Base-by-base conservation (phyloP, 2,329 filamentous ascomycete genomes). In the Ophiostoma sp. region DNA sequence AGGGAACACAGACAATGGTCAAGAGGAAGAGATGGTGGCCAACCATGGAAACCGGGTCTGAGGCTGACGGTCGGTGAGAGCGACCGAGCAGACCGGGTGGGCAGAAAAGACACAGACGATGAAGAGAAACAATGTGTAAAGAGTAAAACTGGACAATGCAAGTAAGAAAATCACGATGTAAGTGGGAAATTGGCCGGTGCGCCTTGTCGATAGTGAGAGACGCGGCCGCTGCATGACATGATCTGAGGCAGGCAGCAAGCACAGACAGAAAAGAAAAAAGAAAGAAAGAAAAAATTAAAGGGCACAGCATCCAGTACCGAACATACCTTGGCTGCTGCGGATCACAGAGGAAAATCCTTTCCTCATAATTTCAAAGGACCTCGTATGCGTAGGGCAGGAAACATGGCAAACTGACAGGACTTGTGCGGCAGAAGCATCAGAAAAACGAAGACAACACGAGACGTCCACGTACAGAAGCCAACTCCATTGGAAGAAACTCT, bases 1-100 rank as follows among this genome's bases (percentile, higher is more conserved):
- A 25, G 42, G 39, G 39, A n/a, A 31, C 39, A 66, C 39, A 66
- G 25, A 48, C 22, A 7, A 33, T 25, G 45, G 36, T 22, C 22
- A n/a, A 52, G 45, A 31, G 33, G 36, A 31, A 50, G 22, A 39
- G 33, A 19, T 12, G 39, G 25, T 48, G 42, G 22, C n/a, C 33
- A 31, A 42, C 33, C 31, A n/a, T 42, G 36, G 68, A 70, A 70
- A 57, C 68, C 68, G 68, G n/a, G 50, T 33, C 31, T 31, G 57
- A 59, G 17, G 39, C 36, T 61, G 39, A 33, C 25, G 33, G 31
- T 22, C 64, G 22, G 57, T 36, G 25, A 50, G 55, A 61, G 59
- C 3, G 22, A 50, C 52, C 42, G 25, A 48, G 42, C 6, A 50
- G 15, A n/a, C 39, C 39, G 22, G 39, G 36, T 25, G 64, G 64